Conservation (phyloP, 2,329 filamentous ascomycete species). For the Scedosporium minutisporum region DNA sequence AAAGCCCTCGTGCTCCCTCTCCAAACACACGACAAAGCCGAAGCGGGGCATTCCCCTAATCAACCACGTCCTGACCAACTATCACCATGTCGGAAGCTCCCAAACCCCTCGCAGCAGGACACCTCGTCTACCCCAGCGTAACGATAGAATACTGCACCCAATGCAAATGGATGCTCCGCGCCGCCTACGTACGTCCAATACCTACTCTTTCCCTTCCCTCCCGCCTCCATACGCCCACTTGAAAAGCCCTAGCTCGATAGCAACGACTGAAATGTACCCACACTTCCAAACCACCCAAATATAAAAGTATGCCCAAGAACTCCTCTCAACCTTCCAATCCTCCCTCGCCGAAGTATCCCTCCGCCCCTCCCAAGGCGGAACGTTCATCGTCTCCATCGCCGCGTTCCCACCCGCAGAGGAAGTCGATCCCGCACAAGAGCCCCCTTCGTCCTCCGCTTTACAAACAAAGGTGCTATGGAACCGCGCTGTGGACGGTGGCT, state of each 20-base stretch:
- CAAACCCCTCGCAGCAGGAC: not conserved
- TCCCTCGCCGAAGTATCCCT: constrained; percentile 80
- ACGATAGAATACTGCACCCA: constrained; percentile 91
- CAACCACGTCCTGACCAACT: no score
- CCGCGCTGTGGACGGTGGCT: constrained; percentile 75
- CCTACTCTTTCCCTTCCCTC: not conserved
- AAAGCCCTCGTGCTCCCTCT: no score
- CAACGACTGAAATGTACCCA: no score
- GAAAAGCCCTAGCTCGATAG: no score
- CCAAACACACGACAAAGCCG: no score
- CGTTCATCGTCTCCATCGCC: constrained; percentile 66
- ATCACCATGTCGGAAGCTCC: not conserved
- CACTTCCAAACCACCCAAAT: not conserved
- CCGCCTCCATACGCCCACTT: not conserved
- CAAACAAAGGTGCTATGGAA: constrained; percentile 68
- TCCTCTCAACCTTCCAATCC: constrained; percentile 84
- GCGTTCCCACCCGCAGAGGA: constrained; percentile 15
- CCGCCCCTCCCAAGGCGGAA: constrained; percentile 73
- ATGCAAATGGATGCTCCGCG: constrained; percentile 83
- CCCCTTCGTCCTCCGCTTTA: not conserved
- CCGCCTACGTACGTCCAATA: constrained; percentile 60
- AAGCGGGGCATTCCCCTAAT: no score
- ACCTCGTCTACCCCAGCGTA: constrained; percentile 47
- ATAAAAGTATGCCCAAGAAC: constrained; percentile 77
- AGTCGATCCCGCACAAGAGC: not conserved